phyloP scores from a whole-genome alignment of 192 early-diverging fungal species.

The Coemansia sp. region DNA sequence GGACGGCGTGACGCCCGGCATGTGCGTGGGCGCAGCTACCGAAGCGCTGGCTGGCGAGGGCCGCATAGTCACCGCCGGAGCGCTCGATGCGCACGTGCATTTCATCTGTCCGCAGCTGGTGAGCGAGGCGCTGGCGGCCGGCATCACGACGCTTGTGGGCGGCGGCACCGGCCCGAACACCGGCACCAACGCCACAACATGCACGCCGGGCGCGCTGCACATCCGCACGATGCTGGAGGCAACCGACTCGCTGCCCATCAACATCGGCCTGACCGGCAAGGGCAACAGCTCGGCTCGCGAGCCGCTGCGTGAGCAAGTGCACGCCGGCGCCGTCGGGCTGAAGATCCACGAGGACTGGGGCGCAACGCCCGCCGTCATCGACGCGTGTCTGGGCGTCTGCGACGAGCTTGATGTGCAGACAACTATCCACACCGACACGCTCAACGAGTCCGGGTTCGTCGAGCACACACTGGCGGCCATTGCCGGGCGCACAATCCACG shows the following conservation, averaged over 20 bases:
- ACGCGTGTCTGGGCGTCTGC: constrained; percentile 80
- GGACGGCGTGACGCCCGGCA: constrained; percentile 85
- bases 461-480: constrained; percentile 88
- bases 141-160: constrained; percentile 83
- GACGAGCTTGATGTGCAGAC: constrained; percentile 86
- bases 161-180: constrained; percentile 96
- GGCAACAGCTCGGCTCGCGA: constrained; percentile 74
- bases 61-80: constrained; percentile 90
- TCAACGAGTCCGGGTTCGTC: constrained; percentile 98
- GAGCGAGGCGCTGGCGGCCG: constrained; percentile 78
- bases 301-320: constrained; percentile 79
- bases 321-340: constrained; percentile 84
- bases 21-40: constrained; percentile 86
- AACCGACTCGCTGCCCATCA: constrained; percentile 86
- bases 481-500: constrained; percentile 89
- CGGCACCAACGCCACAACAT: constrained; percentile 95
- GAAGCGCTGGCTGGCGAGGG: constrained; percentile 93
- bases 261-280: constrained; percentile 96
- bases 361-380: constrained; percentile 91
- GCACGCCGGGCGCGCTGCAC: constrained; percentile 82
- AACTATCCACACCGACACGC: constrained; percentile 95
- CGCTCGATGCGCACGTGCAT: constrained; percentile 92
- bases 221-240: constrained; percentile 88
- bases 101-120: constrained; percentile 92
- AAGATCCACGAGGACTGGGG: constrained; percentile 98